phyloP scores from a whole-genome alignment of 495 filamentous ascomycete genomes.

The Podospora pseudocomata region DNA sequence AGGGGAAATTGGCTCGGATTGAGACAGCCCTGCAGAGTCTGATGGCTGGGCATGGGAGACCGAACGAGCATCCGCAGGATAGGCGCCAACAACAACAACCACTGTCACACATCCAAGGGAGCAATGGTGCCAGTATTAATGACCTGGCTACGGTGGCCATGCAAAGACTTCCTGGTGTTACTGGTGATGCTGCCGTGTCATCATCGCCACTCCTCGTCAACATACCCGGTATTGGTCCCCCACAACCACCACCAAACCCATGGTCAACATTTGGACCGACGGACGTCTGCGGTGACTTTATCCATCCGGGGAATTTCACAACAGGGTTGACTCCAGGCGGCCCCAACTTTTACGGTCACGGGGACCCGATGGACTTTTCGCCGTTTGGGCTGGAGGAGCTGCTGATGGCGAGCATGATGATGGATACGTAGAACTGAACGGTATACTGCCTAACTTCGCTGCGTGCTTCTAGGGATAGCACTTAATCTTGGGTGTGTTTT shows the following conservation, averaged over 20 bases:
- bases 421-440: neutral
- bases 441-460: too few species aligned
- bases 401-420: slow-evolving; percentile 8
- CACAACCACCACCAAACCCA: neutral
- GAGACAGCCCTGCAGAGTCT: slow-evolving; percentile 20
- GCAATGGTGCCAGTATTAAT: neutral
- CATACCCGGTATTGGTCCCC: neutral
- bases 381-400: slow-evolving; percentile 19
- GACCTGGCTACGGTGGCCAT: neutral
- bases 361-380: slow-evolving; percentile 13
- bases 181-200: neutral
- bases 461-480: too few species aligned
- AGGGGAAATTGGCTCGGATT: slow-evolving; percentile 17
- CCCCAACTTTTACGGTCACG: slow-evolving; percentile 5
- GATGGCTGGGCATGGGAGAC: neutral
- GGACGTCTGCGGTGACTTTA: neutral
- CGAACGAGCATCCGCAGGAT: neutral
- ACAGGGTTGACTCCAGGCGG: neutral
- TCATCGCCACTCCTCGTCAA: neutral
- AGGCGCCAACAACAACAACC: neutral
- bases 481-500: too few species aligned
- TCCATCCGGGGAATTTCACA: neutral
- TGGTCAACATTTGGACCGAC: neutral
- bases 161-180: neutral
- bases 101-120: neutral